A percentile compares a stretch with the other conserved stretches of the same genome.
Evolutionary conservation across 2,329 filamentous ascomycete species (phyloP).

Genomic region (Alternaria ventricosa): DNA sequence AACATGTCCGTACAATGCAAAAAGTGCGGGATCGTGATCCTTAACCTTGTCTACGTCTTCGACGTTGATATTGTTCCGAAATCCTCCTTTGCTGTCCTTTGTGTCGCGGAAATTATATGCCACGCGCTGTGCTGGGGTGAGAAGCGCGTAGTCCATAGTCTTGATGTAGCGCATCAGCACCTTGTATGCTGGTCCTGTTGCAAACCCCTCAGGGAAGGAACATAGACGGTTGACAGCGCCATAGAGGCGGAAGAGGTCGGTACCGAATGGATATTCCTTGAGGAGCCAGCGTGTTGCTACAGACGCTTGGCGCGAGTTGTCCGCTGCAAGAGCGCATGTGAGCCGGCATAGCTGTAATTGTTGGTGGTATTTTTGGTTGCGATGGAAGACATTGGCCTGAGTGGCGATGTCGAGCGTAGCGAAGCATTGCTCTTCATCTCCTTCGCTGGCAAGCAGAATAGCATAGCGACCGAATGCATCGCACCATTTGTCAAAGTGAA

Average conservation of each 20-base stretch:
- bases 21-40: conserved; percentile 72
- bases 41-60: conserved; percentile 51
- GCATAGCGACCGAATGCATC: conserved; percentile 90
- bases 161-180: conserved; percentile 92
- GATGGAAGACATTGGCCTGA: conserved; percentile 82
- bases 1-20: conserved; percentile 91
- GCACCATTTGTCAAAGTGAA: conserved; percentile 84
- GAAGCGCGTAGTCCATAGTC: conserved; percentile 75
- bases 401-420: conserved; percentile 78
- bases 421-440: conserved; percentile 75
- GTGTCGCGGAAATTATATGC: conserved; percentile 48
- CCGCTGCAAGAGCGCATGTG: conserved; percentile 80
- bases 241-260: conserved; percentile 85
- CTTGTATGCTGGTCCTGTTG: conserved; percentile 83
- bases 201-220: conserved; percentile 76
- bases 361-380: conserved; percentile 70
- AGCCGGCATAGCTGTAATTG: conserved; percentile 80
- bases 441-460: conserved; percentile 72
- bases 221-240: conserved; percentile 77
- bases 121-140: conserved; percentile 59
- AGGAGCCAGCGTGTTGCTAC: conserved; percentile 83
- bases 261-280: conserved; percentile 78
- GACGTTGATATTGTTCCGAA: conserved; percentile 46
- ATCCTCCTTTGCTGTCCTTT: conserved; percentile 48
- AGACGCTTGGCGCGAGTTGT: conserved; percentile 78